phyloP scores from a whole-genome alignment of 2,329 filamentous ascomycete genomes.

The Colletotrichum filicis region DNA sequence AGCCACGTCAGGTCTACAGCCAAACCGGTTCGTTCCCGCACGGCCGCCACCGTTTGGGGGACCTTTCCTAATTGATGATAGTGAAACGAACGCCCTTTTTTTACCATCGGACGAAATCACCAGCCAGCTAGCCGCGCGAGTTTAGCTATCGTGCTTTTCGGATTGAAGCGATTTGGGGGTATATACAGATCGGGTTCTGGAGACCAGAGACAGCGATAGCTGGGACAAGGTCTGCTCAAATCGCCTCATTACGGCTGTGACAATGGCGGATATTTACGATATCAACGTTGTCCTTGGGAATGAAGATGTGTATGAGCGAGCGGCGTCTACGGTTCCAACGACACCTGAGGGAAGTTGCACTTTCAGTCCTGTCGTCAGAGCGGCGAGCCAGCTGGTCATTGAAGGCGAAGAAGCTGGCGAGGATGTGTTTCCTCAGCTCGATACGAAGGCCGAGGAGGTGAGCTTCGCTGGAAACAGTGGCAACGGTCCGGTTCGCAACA shows the following conservation, averaged over 20 bases:
- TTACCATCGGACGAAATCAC: slow-evolving; percentile 33
- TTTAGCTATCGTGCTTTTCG: background rate
- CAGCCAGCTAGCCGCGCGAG: slow-evolving; percentile 20
- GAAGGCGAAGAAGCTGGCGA: slow-evolving; percentile 35
- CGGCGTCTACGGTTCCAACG: slow-evolving; percentile 55
- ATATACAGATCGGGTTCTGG: background rate
- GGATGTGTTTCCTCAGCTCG: slow-evolving; percentile 20
- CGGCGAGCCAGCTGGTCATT: slow-evolving; percentile 20
- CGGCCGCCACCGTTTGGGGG: slow-evolving; percentile 5
- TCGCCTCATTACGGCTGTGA: background rate
- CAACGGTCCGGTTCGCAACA: slow-evolving; percentile 57
- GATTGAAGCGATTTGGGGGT: background rate
- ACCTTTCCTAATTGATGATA: slow-evolving; percentile 13
- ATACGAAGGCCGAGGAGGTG: background rate
- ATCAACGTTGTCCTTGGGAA: background rate
- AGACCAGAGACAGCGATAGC: background rate
- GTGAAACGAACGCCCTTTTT: slow-evolving; percentile 27
- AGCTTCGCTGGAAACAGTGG: background rate
- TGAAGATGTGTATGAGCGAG: background rate
- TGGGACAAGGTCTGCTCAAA: background rate
- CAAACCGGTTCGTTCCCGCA: slow-evolving; percentile 13
- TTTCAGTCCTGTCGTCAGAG: slow-evolving; percentile 53
- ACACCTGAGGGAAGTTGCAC: slow-evolving; percentile 55
- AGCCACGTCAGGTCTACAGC: slow-evolving; percentile 14
- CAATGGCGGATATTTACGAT: background rate